Base-by-base conservation (phyloP, 495 filamentous ascomycete species). In the Darksidea phi region DNA sequence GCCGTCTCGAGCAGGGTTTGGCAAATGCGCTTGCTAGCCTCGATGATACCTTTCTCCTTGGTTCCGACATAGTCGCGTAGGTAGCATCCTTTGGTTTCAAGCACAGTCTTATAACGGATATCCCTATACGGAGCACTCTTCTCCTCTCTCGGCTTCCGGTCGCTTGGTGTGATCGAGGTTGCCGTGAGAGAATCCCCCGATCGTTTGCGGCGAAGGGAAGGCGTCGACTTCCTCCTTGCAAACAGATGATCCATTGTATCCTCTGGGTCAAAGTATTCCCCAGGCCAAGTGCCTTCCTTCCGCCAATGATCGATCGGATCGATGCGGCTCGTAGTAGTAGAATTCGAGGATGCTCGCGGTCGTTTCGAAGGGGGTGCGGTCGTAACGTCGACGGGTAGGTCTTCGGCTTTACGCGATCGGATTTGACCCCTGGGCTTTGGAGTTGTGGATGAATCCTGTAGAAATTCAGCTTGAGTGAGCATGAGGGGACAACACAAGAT, bases 101-200 rank as follows among this genome's bases (percentile, higher is more conserved):
- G 64, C 48, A 63, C 17, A 59, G 53, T 58, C 25, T 37, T 28
- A 48, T 67, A 67, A 43, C 64, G 51, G 10, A 41, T 12, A 57
- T 71, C 63, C 54, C 54, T 32, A 56, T 82, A 80, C 42, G 58
- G 69, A 12, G 69, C 65, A 60, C 77, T 80, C 62, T 78, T 70
- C 18, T 36, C 69, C 48, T 73, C 70, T 37, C 74, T 71, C 48
- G 70, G 73, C 67, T 66, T 73, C 63, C 76, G 45, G 62, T 77
- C 73, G 69, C 76, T 77, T 23, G 73, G 66, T 36, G 68, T 64
- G 57, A 67, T 64, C 54, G 68, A 73, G 47, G 65, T 74, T 21
- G 67, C 36, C 21, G 57, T 20, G 43, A 50, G 56, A 64, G 70
- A 42, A 58, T 71, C 69, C 43, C n/a, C n/a, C 45, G 71, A 77